Base-by-base conservation (phyloP, 441 rosid species). In the Syzygium syzygioides region DNA sequence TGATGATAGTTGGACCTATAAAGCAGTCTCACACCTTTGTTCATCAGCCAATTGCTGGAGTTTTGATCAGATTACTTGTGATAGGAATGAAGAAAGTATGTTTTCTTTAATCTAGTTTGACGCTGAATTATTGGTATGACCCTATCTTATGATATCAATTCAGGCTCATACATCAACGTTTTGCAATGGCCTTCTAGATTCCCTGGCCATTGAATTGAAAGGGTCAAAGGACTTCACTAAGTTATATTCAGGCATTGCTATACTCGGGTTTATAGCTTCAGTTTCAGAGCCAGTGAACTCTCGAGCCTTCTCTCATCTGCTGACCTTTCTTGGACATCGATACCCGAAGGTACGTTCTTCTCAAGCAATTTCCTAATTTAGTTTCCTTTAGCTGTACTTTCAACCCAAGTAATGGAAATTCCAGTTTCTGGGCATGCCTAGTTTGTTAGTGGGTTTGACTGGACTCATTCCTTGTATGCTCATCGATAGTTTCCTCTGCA, bases 251-350 rank as follows among this genome's bases (percentile, higher is more conserved):
- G 98, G 98, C 62, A 94, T 97, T 86, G 93, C 95, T 66, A 92
- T 95, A 89, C 98, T 98, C 54, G 98, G 98, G 87, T 95, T 93
- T 89, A 92, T 98, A 59, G 93, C 96, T 90, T 95, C 97, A 64
- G 89, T 94, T 91, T 89, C 93, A 56, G 96, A 95, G 30, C 90
- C 96, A 68, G 91, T 92, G 68, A 95, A 93, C 66, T 85, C 85
- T 68, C 93, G 90, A 55, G 98, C 99, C 19, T 95, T 97, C 89
- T 87, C 93, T 89, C 94, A 95, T 79, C 97, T 98, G 89, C 92
- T 95, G n/a, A 85, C 93, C 87, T 94, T 95, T 89, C 98, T 97
- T 15, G 92, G 91, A 89, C 98, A 97, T 91, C 95, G 96, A 80
- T 98, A 94, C 92, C 99, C 98, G 86, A 98, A 94, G 98, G 99